phyloP scores from a whole-genome alignment of 441 rosid genomes.

The Daphne laureola region DNA sequence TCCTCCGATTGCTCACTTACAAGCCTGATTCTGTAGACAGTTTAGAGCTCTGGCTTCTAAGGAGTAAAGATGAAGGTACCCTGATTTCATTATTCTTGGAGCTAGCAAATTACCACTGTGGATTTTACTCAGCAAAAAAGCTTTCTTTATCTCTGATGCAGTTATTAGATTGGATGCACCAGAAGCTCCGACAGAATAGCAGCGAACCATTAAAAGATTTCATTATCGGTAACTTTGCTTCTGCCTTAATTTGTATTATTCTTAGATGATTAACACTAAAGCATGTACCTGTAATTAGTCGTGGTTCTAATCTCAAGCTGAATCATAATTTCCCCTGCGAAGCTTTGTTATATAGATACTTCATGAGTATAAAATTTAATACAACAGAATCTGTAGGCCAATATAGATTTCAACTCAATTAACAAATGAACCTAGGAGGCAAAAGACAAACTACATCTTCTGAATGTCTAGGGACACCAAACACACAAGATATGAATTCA shows the following conservation, averaged over 20 bases:
- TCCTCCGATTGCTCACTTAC: conserved; percentile 11
- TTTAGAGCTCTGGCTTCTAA: conserved; percentile 14
- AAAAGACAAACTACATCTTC: too few species aligned
- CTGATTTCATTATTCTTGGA: neutral
- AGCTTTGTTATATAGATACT: too few species aligned
- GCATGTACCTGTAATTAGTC: too few species aligned
- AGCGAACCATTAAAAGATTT: conserved; percentile 55
- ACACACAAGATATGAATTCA: too few species aligned
- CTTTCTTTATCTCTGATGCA: conserved; percentile 26
- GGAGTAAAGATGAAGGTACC: conserved; percentile 49
- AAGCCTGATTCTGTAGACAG: neutral
- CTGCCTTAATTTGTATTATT: conserved; percentile 5
- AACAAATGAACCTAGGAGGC: too few species aligned
- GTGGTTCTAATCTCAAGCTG: too few species aligned
- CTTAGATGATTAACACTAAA: neutral
- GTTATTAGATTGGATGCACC: conserved; percentile 88
- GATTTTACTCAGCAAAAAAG: conserved; percentile 1
- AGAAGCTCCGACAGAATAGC: conserved; percentile 60
- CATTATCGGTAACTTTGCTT: conserved; percentile 38
- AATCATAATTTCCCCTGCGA: neutral
- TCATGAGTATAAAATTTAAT: too few species aligned
- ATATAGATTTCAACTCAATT: too few species aligned
- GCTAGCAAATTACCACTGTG: conserved; percentile 1
- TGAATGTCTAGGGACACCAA: too few species aligned
- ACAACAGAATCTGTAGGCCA: too few species aligned